Base-by-base conservation (phyloP, 2,329 filamentous ascomycete species). In the Teratosphaeria destructans region DNA sequence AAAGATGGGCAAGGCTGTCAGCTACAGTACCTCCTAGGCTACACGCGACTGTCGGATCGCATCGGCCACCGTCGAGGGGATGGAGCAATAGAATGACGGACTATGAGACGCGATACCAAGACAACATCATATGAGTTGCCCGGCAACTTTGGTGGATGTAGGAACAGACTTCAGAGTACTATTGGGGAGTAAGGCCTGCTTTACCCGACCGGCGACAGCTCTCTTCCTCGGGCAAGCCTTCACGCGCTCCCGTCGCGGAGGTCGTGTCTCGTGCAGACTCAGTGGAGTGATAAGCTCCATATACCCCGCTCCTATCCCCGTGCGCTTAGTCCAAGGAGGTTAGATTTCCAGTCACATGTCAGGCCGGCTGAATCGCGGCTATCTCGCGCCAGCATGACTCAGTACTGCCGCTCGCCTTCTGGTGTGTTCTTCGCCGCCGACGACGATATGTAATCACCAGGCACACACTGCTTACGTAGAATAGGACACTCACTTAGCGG, bases 371-470 rank as follows among this genome's bases (percentile, higher is more conserved):
- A 14, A 14, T 14, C 16, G 37, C 37, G 37, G 37, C 37, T 43
- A 5, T 43, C 5, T n/a, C 11, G 37, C 16, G 8, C 23, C 23
- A 23, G 23, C 43, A 49, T 49, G 43, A 49, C 16, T 49, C 43
- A 49, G n/a, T 12, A 47, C 12, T 3, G 19, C 14, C 14, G 23
- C 43, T 10, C n/a, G 43, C 8, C 16, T 49, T 49, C 35, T 54
- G 19, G 57, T 43, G 54, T 14, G 37, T 59, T 56, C 58, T 54
- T 58, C 56, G 56, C 56, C 47, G 35, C 56, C 54, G 54, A 55
- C 27, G 11, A 43, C 11, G 5, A 56, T 27, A 37, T 14, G 16
- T 35, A 16, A 32, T 12, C 14, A 27, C 27, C 14, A 56, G 32
- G 54, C 54, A 43, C 43, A 43, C 54, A 56, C 32, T 5, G 29